Percentiles rank a stretch among this genome's conserved stretches.
Evolutionary conservation across 192 early-diverging fungal genomes (phyloP).

Genomic region (Podila epigama): DNA sequence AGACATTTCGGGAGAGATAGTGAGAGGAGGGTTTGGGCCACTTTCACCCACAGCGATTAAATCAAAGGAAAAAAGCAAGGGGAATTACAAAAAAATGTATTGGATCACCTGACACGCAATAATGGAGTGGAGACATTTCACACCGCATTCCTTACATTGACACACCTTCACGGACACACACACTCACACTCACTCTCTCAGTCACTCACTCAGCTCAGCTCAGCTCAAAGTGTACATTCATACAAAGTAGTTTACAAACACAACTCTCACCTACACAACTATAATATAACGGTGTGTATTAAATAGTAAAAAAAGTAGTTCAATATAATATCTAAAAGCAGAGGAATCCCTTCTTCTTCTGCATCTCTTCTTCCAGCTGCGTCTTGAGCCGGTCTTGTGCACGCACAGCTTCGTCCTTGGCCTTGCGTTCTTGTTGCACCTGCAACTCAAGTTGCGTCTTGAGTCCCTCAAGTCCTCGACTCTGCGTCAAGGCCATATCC

Average conservation of each 20-base stretch:
- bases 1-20: slow-evolving; percentile 1
- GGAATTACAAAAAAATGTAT: no score
- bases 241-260: background rate
- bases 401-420: slow-evolving; percentile 40
- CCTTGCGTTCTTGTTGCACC: slow-evolving; percentile 34
- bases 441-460: slow-evolving; percentile 37
- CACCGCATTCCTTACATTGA: no score
- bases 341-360: slow-evolving; percentile 48
- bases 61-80: no score
- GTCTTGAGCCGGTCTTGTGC: slow-evolving; percentile 24
- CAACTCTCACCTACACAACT: no score
- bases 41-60: background rate
- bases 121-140: background rate
- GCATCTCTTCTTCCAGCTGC: slow-evolving; percentile 36
- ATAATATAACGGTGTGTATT: background rate
- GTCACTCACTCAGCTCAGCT: background rate
- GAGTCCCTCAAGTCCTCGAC: slow-evolving; percentile 17
- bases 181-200: background rate
- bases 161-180: background rate
- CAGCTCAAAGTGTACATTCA: background rate
- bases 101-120: no score
- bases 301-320: background rate
- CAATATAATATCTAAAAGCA: slow-evolving; percentile 21
- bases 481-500: slow-evolving; percentile 31
- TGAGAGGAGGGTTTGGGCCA: background rate